A percentile compares a stretch with the other conserved stretches of the same genome.
phyloP scores from a whole-genome alignment of 106 monocot species.

The Phalaenopsis equestris region DNA sequence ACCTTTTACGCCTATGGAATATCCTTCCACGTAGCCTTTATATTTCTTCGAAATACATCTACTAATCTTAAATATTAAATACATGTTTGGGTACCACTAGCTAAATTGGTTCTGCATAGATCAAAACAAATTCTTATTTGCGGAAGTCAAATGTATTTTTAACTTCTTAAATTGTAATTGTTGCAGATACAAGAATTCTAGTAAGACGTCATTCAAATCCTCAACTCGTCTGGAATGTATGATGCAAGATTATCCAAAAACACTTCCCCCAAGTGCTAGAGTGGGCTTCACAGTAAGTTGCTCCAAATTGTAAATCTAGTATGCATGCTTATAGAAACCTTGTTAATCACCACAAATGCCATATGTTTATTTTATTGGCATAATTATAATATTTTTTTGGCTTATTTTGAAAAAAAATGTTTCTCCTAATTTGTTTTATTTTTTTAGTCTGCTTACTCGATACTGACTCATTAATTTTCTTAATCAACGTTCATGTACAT shows the following conservation, averaged over 20 bases:
- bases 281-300: slow-evolving; percentile 90
- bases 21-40: not conserved
- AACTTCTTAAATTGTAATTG: not conserved
- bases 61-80: not conserved
- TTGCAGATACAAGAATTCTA: slow-evolving; percentile 83
- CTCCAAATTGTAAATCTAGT: not conserved
- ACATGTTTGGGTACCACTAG: no score
- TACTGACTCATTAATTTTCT: no score
- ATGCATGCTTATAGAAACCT: not conserved
- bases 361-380: not conserved
- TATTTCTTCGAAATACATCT: not conserved
- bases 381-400: not conserved
- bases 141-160: not conserved
- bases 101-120: not conserved
- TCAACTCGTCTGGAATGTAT: slow-evolving; percentile 94
- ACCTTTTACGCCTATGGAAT: no score
- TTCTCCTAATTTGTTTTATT: not conserved
- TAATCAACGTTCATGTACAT: no score
- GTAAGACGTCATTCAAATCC: slow-evolving; percentile 82
- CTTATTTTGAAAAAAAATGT: not conserved
- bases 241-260: slow-evolving; percentile 99
- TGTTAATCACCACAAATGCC: not conserved
- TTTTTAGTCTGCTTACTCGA: not conserved
- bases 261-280: slow-evolving; percentile 69
- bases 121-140: not conserved